Evolutionary conservation across 2,329 filamentous ascomycete genomes (phyloP).

Genomic region (Cryphonectria nitschkei): DNA sequence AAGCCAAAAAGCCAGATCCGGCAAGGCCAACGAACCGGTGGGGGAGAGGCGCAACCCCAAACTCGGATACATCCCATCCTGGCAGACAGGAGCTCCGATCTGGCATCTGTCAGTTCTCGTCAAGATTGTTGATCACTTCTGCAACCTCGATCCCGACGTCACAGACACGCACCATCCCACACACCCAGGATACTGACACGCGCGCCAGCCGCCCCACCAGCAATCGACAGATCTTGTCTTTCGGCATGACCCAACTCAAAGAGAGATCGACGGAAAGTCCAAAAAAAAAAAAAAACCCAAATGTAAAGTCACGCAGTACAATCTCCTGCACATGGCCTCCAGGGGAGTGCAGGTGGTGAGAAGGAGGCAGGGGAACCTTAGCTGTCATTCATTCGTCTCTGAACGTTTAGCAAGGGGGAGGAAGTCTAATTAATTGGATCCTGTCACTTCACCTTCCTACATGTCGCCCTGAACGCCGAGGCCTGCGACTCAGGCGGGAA

Average conservation of each 20-base stretch:
- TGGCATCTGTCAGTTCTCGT: not conserved
- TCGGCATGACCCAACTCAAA: not conserved
- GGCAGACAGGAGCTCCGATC: not conserved
- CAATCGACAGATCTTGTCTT: not conserved
- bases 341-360: too few relatives aligned
- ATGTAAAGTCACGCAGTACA: not conserved
- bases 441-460: not conserved
- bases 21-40: not conserved
- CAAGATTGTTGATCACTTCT: not conserved
- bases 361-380: not conserved
- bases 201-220: not conserved
- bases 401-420: not conserved
- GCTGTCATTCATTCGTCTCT: not conserved
- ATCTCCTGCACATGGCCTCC: not conserved
- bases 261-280: not conserved
- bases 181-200: not conserved
- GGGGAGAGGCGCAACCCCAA: not conserved
- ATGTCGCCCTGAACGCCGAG: not conserved
- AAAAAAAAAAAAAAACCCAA: too few relatives aligned
- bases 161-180: not conserved
- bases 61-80: not conserved
- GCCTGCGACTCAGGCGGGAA: not conserved
- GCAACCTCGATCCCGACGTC: not conserved
- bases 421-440: not conserved
- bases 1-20: not conserved